These are phyloP conservation scores for Pseudozyma hubeiensis DNA, from an alignment of 1,284 basidiomycete genomes.

Conservation along the genomic window DNA sequence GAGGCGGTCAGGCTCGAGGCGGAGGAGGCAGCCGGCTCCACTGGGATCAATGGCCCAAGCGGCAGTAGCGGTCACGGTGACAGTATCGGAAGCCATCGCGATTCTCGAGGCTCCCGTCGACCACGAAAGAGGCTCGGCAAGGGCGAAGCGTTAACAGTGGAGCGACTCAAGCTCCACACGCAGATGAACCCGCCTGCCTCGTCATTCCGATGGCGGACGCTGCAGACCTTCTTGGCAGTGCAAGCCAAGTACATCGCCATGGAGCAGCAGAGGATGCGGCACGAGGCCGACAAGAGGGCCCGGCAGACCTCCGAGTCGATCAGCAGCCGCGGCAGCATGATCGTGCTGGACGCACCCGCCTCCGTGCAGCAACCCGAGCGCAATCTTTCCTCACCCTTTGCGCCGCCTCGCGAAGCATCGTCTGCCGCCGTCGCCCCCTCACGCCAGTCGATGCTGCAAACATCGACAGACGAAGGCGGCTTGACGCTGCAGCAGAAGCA, in stretches of 20 bases:
- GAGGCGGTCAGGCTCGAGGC: slow-evolving; percentile 81
- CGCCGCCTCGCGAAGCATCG: slow-evolving; percentile 41
- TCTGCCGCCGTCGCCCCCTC: slow-evolving; percentile 10
- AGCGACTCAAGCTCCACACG: slow-evolving; percentile 82
- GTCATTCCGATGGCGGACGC: slow-evolving; percentile 71
- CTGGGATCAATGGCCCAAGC: slow-evolving; percentile 3
- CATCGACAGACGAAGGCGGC: slow-evolving; percentile 29
- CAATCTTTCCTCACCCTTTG: slow-evolving; percentile 28
- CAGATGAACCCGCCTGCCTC: slow-evolving; percentile 76
- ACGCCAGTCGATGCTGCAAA: slow-evolving; percentile 25
- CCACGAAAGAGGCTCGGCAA: slow-evolving; percentile 73
- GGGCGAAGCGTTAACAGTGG: slow-evolving; percentile 68
- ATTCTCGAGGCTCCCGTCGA: slow-evolving; percentile 61
- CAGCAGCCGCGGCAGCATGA: slow-evolving; percentile 35
- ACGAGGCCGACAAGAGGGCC: slow-evolving; percentile 38
- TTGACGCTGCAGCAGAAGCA: slow-evolving; percentile 39
- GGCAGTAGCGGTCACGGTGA: slow-evolving; percentile 29
- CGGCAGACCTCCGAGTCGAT: slow-evolving; percentile 20
- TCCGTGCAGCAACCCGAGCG: slow-evolving; percentile 18
- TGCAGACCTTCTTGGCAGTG: slow-evolving; percentile 72
- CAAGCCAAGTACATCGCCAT: slow-evolving; percentile 71
- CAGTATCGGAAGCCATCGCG: slow-evolving; percentile 38
- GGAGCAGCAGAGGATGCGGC: slow-evolving; percentile 64
- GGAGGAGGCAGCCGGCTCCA: slow-evolving; percentile 35
- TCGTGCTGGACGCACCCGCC: slow-evolving; percentile 17